Conservation (phyloP, 2,329 filamentous ascomycete genomes). For the Colletotrichum spaethianum region DNA sequence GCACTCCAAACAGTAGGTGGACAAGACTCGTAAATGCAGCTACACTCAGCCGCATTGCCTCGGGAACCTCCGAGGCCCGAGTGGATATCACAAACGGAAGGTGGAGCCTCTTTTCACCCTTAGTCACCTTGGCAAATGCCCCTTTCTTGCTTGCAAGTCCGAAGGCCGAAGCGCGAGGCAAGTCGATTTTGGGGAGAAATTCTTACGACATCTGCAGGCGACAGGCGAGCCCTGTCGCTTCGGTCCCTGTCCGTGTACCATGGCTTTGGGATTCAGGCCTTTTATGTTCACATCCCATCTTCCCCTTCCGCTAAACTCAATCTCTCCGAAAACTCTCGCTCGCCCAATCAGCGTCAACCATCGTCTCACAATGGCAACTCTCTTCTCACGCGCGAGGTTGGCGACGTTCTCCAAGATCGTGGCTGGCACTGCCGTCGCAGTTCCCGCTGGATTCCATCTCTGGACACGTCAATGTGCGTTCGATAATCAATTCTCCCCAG, state of each 20-base stretch:
- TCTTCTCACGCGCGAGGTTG: conserved; percentile 5
- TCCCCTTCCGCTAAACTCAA: not conserved
- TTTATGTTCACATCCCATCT: not conserved
- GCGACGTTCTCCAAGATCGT: conserved; percentile 8
- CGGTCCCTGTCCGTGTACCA: not conserved
- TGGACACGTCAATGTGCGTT: conserved; percentile 38
- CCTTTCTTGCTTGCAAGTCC: not conserved
- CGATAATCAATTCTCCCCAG: conserved; percentile 28
- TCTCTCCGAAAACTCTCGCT: not conserved
- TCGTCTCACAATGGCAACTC: conserved; percentile 1
- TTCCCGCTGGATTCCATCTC: conserved; percentile 31
- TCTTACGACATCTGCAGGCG: not conserved
- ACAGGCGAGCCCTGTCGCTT: not conserved
- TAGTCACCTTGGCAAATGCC: not conserved
- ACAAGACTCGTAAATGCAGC: not conserved
- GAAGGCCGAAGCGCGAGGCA: conserved; percentile 18
- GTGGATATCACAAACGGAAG: not conserved
- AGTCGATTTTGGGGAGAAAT: not conserved
- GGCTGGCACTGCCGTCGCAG: conserved; percentile 7
- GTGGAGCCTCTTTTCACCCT: not conserved
- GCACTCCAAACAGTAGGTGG: not conserved
- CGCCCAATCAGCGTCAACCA: not conserved
- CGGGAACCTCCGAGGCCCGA: not conserved
- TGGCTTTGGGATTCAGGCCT: not conserved
- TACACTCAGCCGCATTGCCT: not conserved